These are phyloP conservation scores for Lyophyllum semitale DNA, from an alignment of 768 basidiomycete species.

Conservation along the genomic window DNA sequence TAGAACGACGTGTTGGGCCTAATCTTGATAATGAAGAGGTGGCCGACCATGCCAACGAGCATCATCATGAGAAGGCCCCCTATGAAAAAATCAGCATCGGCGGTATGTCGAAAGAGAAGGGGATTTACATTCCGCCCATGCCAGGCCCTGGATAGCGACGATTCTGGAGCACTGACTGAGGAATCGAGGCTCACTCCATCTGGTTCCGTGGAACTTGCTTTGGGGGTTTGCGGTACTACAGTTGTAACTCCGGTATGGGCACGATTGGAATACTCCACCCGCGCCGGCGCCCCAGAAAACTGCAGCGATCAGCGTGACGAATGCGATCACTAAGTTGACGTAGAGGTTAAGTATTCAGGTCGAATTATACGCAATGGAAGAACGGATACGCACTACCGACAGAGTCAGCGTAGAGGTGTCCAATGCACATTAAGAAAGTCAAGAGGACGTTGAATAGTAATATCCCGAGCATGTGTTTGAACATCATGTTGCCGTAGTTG, in stretches of 20 bases:
- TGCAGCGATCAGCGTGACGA: slow-evolving; percentile 10
- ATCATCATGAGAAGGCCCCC: slow-evolving; percentile 12
- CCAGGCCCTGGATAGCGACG: slow-evolving; percentile 14
- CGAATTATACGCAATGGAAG: background rate
- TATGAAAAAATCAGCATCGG: background rate
- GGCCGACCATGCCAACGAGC: slow-evolving; percentile 14
- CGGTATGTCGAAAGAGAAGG: too few relatives aligned
- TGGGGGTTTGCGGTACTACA: slow-evolving; percentile 1
- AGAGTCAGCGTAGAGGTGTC: slow-evolving; percentile 7
- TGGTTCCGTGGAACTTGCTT: slow-evolving; percentile 4
- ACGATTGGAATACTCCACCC: slow-evolving; percentile 10
- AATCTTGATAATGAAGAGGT: background rate
- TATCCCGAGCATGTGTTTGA: slow-evolving; percentile 14
- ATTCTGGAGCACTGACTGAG: slow-evolving; percentile 16
- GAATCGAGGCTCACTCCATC: slow-evolving; percentile 11
- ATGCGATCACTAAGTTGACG: slow-evolving; percentile 8
- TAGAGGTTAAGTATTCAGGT: background rate
- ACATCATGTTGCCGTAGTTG: slow-evolving; percentile 16
- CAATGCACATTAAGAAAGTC: slow-evolving; percentile 12
- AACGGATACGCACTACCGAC: slow-evolving; percentile 4
- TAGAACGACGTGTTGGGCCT: slow-evolving; percentile 13
- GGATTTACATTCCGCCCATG: slow-evolving; percentile 13
- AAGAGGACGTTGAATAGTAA: slow-evolving; percentile 10
- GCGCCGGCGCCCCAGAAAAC: slow-evolving; percentile 14
- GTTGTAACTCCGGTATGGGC: slow-evolving; percentile 12